Evolutionary conservation across 495 filamentous ascomycete genomes (phyloP).

Genomic region (Geopyxis carbonaria): DNA sequence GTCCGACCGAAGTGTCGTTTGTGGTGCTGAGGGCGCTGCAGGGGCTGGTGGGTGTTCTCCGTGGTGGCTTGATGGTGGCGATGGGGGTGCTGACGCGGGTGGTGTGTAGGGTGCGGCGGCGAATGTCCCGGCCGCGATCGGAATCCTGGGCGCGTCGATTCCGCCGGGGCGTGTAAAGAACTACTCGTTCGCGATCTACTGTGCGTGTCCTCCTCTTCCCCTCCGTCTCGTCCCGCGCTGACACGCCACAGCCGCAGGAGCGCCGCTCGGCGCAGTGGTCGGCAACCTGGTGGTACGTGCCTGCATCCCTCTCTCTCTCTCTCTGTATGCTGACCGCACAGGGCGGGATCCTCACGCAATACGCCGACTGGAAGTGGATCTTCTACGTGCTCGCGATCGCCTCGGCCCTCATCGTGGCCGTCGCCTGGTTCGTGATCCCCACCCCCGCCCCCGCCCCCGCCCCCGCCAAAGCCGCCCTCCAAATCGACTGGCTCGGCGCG

Average conservation of each 20-base stretch:
- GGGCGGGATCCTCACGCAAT: conserved; percentile 37
- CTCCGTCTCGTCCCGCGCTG: too few relatives aligned
- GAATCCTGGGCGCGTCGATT: conserved; percentile 44
- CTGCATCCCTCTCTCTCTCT: not conserved
- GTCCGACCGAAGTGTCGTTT: conserved; percentile 48
- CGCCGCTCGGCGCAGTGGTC: conserved; percentile 37
- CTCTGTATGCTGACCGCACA: not conserved
- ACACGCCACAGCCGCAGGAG: conserved; percentile 39
- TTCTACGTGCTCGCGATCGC: conserved; percentile 51
- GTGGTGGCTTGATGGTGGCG: conserved; percentile 32
- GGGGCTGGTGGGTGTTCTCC: too few relatives aligned
- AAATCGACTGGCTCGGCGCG: conserved; percentile 52
- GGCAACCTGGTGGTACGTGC: conserved; percentile 32
- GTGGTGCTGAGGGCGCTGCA: conserved; percentile 54
- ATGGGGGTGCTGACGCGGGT: conserved; percentile 36
- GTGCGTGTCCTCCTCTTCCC: too few relatives aligned
- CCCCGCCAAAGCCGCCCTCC: conserved; percentile 29
- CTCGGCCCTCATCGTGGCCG: conserved; percentile 39
- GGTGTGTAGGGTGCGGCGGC: conserved; percentile 51
- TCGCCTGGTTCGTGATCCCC: conserved; percentile 50
- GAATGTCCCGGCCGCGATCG: conserved; percentile 48
- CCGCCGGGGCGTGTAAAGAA: conserved; percentile 45
- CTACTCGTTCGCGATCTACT: conserved; percentile 34
- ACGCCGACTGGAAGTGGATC: conserved; percentile 43
- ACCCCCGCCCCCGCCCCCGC: conserved; percentile 31